phyloP scores from a whole-genome alignment of 2,329 filamentous ascomycete species.

The Aspergillus glaucus region DNA sequence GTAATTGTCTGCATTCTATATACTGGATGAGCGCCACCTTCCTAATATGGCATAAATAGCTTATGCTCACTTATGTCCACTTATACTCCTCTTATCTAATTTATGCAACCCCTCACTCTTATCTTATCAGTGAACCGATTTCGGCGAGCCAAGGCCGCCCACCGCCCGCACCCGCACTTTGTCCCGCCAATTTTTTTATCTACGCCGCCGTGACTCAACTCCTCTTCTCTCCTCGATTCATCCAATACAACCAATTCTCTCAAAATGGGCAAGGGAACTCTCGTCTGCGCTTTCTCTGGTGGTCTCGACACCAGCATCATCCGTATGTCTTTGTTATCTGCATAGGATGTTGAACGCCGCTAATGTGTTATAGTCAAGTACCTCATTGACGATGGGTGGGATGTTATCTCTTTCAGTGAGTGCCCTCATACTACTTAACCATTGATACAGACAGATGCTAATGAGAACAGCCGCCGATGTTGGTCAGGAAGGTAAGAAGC shows the following conservation, averaged over 20 bases:
- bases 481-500: conserved; percentile 54
- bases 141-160: background rate
- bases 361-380: conserved; percentile 31
- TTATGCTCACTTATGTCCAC: background rate
- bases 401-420: conserved; percentile 57
- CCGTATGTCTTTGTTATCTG: conserved; percentile 33
- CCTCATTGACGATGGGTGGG: conserved; percentile 47
- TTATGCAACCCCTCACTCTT: background rate
- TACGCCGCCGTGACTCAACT: background rate
- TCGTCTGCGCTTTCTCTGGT: conserved; percentile 20
- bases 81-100: background rate
- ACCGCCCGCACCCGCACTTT: background rate
- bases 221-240: background rate
- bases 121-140: background rate
- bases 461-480: conserved; percentile 55
- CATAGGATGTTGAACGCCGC: conserved; percentile 7
- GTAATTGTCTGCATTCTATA: too few species aligned
- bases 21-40: too few species aligned
- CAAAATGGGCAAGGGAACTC: conserved; percentile 21
- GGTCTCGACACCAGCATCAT: conserved; percentile 57
- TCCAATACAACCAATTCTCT: conserved; percentile 7
- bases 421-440: conserved; percentile 2
- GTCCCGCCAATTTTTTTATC: conserved; percentile 4
- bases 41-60: too few species aligned
- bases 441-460: conserved; percentile 8